Evolutionary conservation across 2,329 filamentous ascomycete genomes (phyloP), one percentile per base, ranked within the genome.

Genomic region (Magnaporthiopsis poae): DNA sequence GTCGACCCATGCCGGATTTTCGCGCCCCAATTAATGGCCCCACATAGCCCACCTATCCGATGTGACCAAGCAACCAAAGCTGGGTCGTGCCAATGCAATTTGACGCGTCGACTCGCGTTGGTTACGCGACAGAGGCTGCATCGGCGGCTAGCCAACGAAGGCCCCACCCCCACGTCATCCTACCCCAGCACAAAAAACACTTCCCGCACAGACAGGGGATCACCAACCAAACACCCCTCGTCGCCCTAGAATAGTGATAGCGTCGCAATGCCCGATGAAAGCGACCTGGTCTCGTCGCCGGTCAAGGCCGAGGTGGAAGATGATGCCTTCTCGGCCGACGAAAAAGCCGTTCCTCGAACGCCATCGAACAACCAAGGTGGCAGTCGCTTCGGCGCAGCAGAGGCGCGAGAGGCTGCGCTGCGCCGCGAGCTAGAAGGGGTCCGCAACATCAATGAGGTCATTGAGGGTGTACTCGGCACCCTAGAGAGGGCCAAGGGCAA

Each of bases 371-470:
- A 79, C 65, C 79, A 76, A 62, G 73, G 76, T 52, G 46, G 46
- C 21, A 56, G 46, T 25, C 77, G 79, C 64, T 87, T 87, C 72
- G 88, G 89, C 69, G 79, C 81, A 3, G 83, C 89, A 71, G 86
- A 90, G 73, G 82, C 84, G 27, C 88, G 90, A 62, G 91, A 96
- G 69, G 86, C 86, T 2, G 84, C 86, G 18, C 80, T 99, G 71
- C 88, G 86, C 21, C 87, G 85, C 66, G 95, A 99, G 77, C 80
- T 98, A 35, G 88, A 92, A 69, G 90, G 88, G 63, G 88, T 99
- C 39, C 87, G 89, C 67, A 89, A 89, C 71, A 90, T 98, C 74
- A 99, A 99, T 77, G 84, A 88, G 71, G 89, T 92, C 60, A 91
- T 99, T 68, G 92, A 97, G 75, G 86, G 86, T 29, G 86, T 93